Evolutionary conservation across 352 stramenopile species (phyloP), one percentile per base, ranked within the genome.

Genomic region (Halophytophthora batemanensis): DNA sequence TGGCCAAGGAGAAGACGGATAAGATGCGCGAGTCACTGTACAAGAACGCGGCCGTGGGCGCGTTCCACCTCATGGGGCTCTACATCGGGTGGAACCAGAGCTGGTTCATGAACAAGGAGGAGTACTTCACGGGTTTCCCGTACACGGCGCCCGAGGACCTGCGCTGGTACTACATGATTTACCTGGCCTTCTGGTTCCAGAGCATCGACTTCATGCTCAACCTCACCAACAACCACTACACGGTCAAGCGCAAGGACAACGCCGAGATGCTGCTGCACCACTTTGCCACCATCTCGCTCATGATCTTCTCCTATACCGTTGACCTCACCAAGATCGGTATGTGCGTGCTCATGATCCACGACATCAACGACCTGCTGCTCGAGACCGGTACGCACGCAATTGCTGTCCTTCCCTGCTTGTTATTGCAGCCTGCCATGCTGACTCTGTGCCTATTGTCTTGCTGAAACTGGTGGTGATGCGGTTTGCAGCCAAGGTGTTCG

Each of bases 161-260:
- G 51, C 76, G 74, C 59, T 91, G 81, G 81, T 87, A 91, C 74
- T 91, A 91, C 66, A 89, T 89, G 77, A 74, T 89, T 60, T 91
- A 91, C 69, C 69, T 90, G 42, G 61, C 70, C 55, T 91, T 84
- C 59, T 91, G 81, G 81, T 51, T 91, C 58, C 81, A 91, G 65
- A 81, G 77, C 61, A 81, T 88, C 56, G 81, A 90, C 66, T 89
- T 88, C 45, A 86, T 91, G 78, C 81, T 91, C 44, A 87, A 82
- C 52, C 23, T 91, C 50, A 85, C 81, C 51, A 88, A 86, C 65
- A 82, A 75, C 15, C 78, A 91, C 64, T 91, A 91, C 66, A 74
- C 64, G 31, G 74, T 90, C 49, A 91, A 88, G 72, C 81, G 78
- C 63, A 90, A 87, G 58, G 81, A 91, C 63, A 89, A 90, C 52